Evolutionary conservation across 2,329 filamentous ascomycete species (phyloP).

Genomic region (Colletotrichum phormii): DNA sequence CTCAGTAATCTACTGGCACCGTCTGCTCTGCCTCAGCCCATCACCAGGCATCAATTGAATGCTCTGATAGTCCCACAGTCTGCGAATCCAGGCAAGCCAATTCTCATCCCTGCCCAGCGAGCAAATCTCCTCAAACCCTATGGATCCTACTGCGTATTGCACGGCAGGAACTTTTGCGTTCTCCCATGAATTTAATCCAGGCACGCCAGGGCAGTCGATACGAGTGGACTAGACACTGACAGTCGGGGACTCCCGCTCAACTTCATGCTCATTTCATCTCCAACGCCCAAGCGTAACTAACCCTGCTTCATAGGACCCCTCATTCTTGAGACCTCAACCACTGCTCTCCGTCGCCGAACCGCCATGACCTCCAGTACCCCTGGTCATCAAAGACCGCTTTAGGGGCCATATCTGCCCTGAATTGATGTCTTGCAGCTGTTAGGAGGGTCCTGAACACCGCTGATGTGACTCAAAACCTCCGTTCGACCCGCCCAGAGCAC

Average conservation of each 20-base stretch:
- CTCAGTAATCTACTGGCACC: neutral
- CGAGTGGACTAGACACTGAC: neutral
- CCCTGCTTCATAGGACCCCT: neutral
- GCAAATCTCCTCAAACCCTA: neutral
- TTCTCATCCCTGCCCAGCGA: neutral
- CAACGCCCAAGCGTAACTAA: slow-evolving; percentile 6
- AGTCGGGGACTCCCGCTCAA: neutral
- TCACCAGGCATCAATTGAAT: neutral
- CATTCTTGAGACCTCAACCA: slow-evolving; percentile 4
- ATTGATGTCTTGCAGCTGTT: slow-evolving; percentile 34
- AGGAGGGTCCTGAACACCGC: slow-evolving; percentile 23
- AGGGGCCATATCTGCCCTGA: slow-evolving; percentile 1
- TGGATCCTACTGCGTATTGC: neutral
- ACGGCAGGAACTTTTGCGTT: neutral
- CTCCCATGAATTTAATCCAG: neutral
- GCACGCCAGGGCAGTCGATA: neutral
- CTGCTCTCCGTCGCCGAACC: neutral
- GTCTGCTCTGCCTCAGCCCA: neutral
- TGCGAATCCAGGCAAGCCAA: neutral
- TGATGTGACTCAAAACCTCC: slow-evolving; percentile 23
- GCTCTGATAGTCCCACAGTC: neutral
- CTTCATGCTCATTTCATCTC: neutral
- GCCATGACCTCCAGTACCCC: slow-evolving; percentile 15
- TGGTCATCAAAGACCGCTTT: neutral
- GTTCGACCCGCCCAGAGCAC: slow-evolving; percentile 19